Evolutionary conservation across 768 basidiomycete species (phyloP), one percentile per base, ranked within the genome.

Genomic region (Mycena amicta): DNA sequence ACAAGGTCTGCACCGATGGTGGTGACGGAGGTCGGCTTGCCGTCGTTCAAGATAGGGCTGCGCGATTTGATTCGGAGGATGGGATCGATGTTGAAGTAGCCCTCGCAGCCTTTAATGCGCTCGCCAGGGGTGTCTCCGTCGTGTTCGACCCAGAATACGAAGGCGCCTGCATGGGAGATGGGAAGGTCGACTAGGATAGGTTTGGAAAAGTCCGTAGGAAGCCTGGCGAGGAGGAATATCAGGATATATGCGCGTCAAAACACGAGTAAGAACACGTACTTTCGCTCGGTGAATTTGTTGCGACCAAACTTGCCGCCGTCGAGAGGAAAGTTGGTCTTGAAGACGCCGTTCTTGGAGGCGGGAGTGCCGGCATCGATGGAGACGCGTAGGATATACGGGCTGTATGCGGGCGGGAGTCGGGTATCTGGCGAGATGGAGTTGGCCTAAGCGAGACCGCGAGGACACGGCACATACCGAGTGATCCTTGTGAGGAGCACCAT

Each of bases 31-130:
- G 92, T 77, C 30, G 86, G 79, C 37, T 70, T 72, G 40, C 84
- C 78, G 4, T 75, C 45, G 30, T 83, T 83, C 50, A 98, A 83
- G 63, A 98, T 89, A 37, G 83, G 78, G 1, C 88, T 79, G 33
- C 96, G 88, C 4, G 84, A 78, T 64, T 88, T 92, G 56, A 83
- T 77, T 54, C 81, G 86, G 60, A 99, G 86, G 57, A 93, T 78
- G 23, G 96, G 96, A 67, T 98, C 96, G 62, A 99, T 86, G 73
- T 96, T 96, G 76, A 99, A 98, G 76, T 93, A 98, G 5, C 95
- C 95, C 63, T 92, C 86, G 51, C 92, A 84, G 50, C 95, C 93
- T 63, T 86, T 88, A 57, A 90, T 72, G 56, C 95, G 86, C 52
- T 84, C 74, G 12, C 83, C 85, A 22, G 75, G 71, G 1, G 72